phyloP scores from a whole-genome alignment of 2,329 filamentous ascomycete genomes.

The Botrytis fragariae region DNA sequence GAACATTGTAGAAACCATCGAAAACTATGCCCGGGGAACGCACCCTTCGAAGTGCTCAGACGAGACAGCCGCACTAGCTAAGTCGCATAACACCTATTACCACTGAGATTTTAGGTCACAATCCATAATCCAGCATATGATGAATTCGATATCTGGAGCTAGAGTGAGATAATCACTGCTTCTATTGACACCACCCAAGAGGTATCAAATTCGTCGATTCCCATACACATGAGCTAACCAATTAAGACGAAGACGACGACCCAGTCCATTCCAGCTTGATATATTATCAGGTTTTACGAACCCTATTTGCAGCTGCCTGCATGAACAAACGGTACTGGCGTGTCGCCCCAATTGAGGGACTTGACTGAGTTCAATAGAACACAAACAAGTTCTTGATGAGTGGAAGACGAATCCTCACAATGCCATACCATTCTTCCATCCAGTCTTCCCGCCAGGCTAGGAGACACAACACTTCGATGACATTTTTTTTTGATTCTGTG shows the following conservation, averaged over 20 bases:
- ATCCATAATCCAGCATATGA: not conserved
- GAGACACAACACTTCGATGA: not conserved
- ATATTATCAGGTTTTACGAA: not conserved
- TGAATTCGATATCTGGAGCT: not conserved
- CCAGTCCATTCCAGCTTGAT: not conserved
- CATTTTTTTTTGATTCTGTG: not conserved
- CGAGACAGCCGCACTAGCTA: not conserved
- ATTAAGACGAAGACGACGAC: not conserved
- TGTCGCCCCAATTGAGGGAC: not conserved
- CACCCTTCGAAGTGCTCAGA: not conserved
- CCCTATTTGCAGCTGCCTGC: not conserved
- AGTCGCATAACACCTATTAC: not conserved
- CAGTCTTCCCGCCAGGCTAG: not conserved
- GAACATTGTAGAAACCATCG: not conserved
- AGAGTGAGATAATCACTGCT: not conserved
- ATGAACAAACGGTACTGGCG: accelerated
- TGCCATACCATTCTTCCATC: not conserved
- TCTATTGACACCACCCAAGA: not conserved
- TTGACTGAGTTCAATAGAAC: not conserved
- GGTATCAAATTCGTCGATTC: not conserved
- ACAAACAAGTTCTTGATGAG: not conserved
- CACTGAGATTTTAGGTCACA: not conserved
- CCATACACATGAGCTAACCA: not conserved
- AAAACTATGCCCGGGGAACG: not conserved
- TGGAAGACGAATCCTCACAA: not conserved